phyloP scores from a whole-genome alignment of 257 asterid genomes.

The Fraxinus anomala region DNA sequence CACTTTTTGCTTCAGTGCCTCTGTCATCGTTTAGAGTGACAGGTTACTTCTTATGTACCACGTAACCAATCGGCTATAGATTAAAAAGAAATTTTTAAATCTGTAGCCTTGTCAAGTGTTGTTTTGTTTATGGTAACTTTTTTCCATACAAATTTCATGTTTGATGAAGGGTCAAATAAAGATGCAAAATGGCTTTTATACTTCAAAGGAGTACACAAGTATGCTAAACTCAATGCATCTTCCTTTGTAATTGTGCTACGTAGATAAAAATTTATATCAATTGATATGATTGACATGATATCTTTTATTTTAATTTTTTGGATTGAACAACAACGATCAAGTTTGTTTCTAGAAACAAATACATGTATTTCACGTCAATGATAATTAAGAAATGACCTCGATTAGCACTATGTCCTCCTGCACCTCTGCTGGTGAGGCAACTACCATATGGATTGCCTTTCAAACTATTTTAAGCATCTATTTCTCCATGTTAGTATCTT shows the following conservation, averaged over 20 bases:
- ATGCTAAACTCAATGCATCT: not conserved
- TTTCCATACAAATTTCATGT: not conserved
- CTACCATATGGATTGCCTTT: not conserved
- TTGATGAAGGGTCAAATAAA: not conserved
- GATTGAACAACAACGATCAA: not conserved
- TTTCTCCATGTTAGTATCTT: not conserved
- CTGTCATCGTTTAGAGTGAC: not conserved
- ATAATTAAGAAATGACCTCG: not conserved
- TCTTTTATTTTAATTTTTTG: not conserved
- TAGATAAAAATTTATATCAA: not conserved
- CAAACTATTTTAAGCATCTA: not conserved
- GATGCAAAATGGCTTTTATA: not conserved
- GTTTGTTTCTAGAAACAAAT: not conserved
- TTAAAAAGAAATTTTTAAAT: not conserved
- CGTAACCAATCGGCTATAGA: not conserved
- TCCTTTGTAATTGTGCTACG: not conserved
- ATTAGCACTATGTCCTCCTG: not conserved
- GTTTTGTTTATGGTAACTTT: not conserved
- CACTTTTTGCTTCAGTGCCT: not conserved
- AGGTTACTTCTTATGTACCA: not conserved
- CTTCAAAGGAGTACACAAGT: not conserved
- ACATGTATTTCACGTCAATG: not conserved
- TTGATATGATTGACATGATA: not conserved
- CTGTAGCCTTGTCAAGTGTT: not conserved
- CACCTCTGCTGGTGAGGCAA: not conserved